phyloP scores from a whole-genome alignment of 2,329 filamentous ascomycete species.

The Fusarium longipes region DNA sequence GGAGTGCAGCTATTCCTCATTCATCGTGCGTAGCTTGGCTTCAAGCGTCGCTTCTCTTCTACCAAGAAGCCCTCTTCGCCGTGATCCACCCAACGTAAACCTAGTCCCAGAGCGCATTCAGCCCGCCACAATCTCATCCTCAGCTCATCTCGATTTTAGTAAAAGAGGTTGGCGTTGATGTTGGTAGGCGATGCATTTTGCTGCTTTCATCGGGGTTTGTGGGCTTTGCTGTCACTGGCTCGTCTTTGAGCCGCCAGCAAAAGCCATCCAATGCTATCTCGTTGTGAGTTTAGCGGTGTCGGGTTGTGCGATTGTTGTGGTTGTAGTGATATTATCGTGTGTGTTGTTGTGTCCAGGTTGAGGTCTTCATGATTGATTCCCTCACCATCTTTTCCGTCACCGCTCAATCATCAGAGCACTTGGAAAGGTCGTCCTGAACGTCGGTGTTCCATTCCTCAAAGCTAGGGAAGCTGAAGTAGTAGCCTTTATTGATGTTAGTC shows the following conservation, averaged over 20 bases:
- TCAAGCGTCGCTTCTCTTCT: slow-evolving; percentile 25
- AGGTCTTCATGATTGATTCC: slow-evolving; percentile 25
- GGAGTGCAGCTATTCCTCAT: slow-evolving; percentile 32
- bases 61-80: slow-evolving; percentile 21
- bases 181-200: slow-evolving; percentile 22
- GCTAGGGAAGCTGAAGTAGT: slow-evolving; percentile 79
- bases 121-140: slow-evolving; percentile 29
- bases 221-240: slow-evolving; percentile 35
- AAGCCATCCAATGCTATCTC: slow-evolving; percentile 4
- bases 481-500: slow-evolving; percentile 51
- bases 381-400: slow-evolving; percentile 24
- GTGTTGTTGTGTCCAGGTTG: slow-evolving; percentile 30
- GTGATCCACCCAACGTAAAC: slow-evolving; percentile 21
- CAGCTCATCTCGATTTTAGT: slow-evolving; percentile 11
- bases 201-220: slow-evolving; percentile 22
- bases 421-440: slow-evolving; percentile 42
- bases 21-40: slow-evolving; percentile 28
- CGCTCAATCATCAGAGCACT: slow-evolving; percentile 44
- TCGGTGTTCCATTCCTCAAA: slow-evolving; percentile 73
- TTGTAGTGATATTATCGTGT: slow-evolving; percentile 26
- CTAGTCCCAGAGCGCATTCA: slow-evolving; percentile 30
- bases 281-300: slow-evolving; percentile 17
- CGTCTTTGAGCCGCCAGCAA: slow-evolving; percentile 20
- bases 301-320: slow-evolving; percentile 19
- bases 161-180: slow-evolving; percentile 10